phyloP scores from a whole-genome alignment of 1,139 yeast species.

The Magnusiomyces fungicola region DNA sequence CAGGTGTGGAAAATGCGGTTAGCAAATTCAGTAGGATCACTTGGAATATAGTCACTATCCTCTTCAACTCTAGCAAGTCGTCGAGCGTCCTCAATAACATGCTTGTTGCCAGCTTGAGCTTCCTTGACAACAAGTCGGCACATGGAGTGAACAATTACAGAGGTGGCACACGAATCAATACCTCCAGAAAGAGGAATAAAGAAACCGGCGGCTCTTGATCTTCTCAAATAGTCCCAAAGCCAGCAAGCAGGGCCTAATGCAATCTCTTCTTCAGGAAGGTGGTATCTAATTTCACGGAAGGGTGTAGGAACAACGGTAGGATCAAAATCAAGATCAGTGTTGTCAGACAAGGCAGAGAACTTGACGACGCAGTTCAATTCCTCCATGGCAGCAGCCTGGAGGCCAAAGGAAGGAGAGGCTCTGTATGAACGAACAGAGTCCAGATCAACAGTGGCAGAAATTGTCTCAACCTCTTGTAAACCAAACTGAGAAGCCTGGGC shows the following conservation, averaged over 20 bases:
- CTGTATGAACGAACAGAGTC: slow-evolving; percentile 86
- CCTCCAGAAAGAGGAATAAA: slow-evolving; percentile 96
- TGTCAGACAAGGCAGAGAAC: slow-evolving; percentile 12
- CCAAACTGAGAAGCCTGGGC: slow-evolving; percentile 94
- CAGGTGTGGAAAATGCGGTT: slow-evolving; percentile 73
- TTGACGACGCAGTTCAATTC: slow-evolving; percentile 16
- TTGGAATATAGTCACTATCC: slow-evolving; percentile 51
- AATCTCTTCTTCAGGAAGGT: slow-evolving; percentile 87
- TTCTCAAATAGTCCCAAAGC: slow-evolving; percentile 95
- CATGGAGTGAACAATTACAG: slow-evolving; percentile 91
- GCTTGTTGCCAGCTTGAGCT: slow-evolving; percentile 55
- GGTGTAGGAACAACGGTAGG: slow-evolving; percentile 56
- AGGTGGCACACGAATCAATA: slow-evolving; percentile 95
- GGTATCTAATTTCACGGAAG: slow-evolving; percentile 47
- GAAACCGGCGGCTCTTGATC: slow-evolving; percentile 84
- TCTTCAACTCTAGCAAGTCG: slow-evolving; percentile 46
- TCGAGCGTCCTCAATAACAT: slow-evolving; percentile 70
- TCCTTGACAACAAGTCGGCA: slow-evolving; percentile 74
- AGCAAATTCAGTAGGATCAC: slow-evolving; percentile 69
- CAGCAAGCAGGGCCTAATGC: slow-evolving; percentile 99
- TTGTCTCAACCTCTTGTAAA: slow-evolving; percentile 82
- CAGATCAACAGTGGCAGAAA: slow-evolving; percentile 86
- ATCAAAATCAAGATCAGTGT: slow-evolving; percentile 44
- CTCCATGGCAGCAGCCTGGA: slow-evolving; percentile 48
- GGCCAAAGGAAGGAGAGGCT: slow-evolving; percentile 62